A percentile compares a stretch with the other conserved stretches of the same genome.
Evolutionary conservation across 306 rosid species (phyloP).

Genomic region (Quercus variabilis): DNA sequence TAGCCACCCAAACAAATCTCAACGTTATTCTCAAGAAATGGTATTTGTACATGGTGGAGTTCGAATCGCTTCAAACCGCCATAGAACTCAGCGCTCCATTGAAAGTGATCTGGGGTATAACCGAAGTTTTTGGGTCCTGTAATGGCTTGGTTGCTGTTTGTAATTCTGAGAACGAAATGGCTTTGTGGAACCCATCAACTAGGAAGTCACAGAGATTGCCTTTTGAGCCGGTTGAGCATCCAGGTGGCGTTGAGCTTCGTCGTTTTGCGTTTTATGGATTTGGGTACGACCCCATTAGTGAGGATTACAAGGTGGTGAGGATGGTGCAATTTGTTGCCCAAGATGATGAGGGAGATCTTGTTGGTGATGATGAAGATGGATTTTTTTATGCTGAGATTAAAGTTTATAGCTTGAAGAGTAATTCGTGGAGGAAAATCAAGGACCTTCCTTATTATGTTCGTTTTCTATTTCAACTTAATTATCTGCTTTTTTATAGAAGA

Average conservation of each 20-base stretch:
- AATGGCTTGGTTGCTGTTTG: background rate
- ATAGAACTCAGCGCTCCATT: background rate
- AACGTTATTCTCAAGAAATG: background rate
- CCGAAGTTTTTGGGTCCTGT: background rate
- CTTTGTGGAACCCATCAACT: background rate
- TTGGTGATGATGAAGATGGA: background rate
- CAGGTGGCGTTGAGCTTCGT: background rate
- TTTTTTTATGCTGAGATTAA: background rate
- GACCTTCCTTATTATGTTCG: background rate
- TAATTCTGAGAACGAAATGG: background rate
- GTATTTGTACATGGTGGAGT: background rate
- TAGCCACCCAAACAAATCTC: background rate
- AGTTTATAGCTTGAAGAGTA: background rate
- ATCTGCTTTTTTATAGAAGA: background rate
- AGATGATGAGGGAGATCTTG: background rate
- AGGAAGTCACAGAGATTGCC: background rate
- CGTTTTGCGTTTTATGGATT: background rate
- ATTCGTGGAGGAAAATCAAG: background rate
- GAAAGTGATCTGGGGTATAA: background rate
- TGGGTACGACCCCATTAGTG: background rate
- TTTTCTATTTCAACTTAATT: background rate
- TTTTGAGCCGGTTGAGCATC: background rate
- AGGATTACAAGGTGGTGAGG: conserved; percentile 6
- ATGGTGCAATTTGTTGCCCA: background rate
- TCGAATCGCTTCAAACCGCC: background rate